Evolutionary conservation across 441 rosid genomes (phyloP).

Genomic region (Mallotus repandus): DNA sequence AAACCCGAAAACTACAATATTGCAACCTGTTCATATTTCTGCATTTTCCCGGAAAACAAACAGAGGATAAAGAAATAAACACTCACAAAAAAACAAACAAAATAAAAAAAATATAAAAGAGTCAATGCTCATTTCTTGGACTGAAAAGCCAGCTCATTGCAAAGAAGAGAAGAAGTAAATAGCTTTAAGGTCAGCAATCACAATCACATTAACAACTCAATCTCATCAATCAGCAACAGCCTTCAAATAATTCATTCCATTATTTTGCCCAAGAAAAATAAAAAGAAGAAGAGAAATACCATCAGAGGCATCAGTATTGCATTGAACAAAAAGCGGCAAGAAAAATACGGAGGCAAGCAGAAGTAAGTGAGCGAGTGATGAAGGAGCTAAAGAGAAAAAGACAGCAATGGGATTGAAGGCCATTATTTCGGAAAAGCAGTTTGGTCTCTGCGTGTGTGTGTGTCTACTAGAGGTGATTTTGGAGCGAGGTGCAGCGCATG

Average conservation of each 20-base stretch:
- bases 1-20: neutral
- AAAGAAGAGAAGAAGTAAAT: conserved; percentile 14
- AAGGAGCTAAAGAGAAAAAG: conserved; percentile 23
- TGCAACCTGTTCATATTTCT: conserved; percentile 7
- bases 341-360: conserved; percentile 29
- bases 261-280: conserved; percentile 9
- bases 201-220: conserved; percentile 26
- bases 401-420: conserved; percentile 28
- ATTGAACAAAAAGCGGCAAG: conserved; percentile 43
- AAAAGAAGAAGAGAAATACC: conserved; percentile 41
- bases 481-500: conserved; percentile 30
- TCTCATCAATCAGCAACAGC: conserved; percentile 20
- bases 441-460: neutral
- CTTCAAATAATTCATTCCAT: conserved; percentile 33
- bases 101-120: conserved; percentile 1
- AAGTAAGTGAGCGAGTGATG: conserved; percentile 27
- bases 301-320: conserved; percentile 74
- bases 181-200: conserved; percentile 22
- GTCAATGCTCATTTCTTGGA: conserved; percentile 27
- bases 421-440: conserved; percentile 32
- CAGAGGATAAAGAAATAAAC: conserved; percentile 23
- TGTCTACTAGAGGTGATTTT: conserved; percentile 18
- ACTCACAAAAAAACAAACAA: conserved; percentile 6
- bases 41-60: conserved; percentile 32
- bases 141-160: conserved; percentile 11